These are phyloP conservation scores for Aureobasidium uvarum DNA, from an alignment of 2,329 filamentous ascomycete species.

Conservation along the genomic window DNA sequence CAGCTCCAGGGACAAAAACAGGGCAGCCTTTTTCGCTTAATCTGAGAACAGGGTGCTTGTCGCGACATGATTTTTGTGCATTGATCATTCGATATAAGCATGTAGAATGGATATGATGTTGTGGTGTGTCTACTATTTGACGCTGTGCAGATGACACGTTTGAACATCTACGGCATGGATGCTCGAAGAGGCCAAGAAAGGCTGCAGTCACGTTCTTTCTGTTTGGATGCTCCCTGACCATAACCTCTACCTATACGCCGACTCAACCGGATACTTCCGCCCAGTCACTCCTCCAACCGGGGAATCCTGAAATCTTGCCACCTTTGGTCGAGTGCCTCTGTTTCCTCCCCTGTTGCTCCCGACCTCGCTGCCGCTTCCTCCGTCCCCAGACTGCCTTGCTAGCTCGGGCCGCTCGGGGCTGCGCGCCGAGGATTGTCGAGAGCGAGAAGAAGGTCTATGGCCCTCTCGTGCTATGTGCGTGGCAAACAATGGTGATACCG, in stretches of 20 bases:
- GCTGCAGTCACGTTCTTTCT: too few species aligned
- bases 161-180: too few species aligned
- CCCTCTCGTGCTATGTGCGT: conserved; percentile 43
- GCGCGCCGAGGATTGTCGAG: conserved; percentile 16
- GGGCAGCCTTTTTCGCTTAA: background rate
- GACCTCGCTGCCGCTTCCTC: conserved; percentile 15
- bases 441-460: conserved; percentile 14
- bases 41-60: background rate
- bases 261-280: conserved; percentile 24
- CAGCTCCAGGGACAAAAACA: conserved; percentile 1
- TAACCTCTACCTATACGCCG: conserved; percentile 6
- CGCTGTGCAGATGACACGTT: background rate
- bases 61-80: background rate
- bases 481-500: conserved; percentile 48
- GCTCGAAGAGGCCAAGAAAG: too few species aligned
- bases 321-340: conserved; percentile 1
- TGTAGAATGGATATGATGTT: background rate
- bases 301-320: background rate
- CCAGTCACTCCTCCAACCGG: background rate
- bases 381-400: conserved; percentile 3
- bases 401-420: conserved; percentile 8
- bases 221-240: too few species aligned
- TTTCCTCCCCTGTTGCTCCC: conserved; percentile 1
- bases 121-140: background rate
- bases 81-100: background rate